Evolutionary conservation across 129 eudicot species (phyloP), one percentile per base, ranked within the genome.

Genomic region (Escallonia rubra): DNA sequence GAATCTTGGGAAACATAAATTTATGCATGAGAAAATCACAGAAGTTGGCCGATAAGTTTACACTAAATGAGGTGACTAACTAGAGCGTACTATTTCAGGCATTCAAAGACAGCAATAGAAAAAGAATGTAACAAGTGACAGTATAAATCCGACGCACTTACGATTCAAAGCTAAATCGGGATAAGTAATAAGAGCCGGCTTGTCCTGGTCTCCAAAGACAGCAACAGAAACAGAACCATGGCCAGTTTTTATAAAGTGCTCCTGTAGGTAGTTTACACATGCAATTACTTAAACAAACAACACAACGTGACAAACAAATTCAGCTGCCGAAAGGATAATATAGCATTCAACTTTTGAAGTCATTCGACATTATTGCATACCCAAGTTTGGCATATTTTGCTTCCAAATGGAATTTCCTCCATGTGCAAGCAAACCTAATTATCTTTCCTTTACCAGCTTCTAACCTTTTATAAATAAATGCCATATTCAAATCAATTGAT

Each of bases 161-260:
- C 99, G 94, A 77, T 94, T 94, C 61, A 94, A 73, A 73, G 99
- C 99, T 73, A 94, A 67, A 90, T 94, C 99, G 41, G 99, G 99
- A 81, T 94, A 94, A 12, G 99, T 94, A 72, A 94, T 66, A 73
- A 94, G 62, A 44, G 97, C 90, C 38, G 99, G 97, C 70, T 94
- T 94, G 71, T 94, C 96, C 55, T 75, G 96, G 77, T 94, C 99
- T 61, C 99, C 99, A 71, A 89, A 94, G 45, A 94, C 97, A 67
- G 90, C 87, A 71, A 94, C 99, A 59, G 97, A 90, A 51, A 90
- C 87, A 57, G 94, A 74, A 70, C 99, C 99, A 55, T 67, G 73
- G 66, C 90, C 90, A 46, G 99, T 94, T 50, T 81, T 74, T 75
- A 94, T 65, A 59, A 70, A 74, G 77, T 89, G 91, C 73, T 94